phyloP scores from a whole-genome alignment of 805 yeast genomes.

The Jamesozyma gamospora region DNA sequence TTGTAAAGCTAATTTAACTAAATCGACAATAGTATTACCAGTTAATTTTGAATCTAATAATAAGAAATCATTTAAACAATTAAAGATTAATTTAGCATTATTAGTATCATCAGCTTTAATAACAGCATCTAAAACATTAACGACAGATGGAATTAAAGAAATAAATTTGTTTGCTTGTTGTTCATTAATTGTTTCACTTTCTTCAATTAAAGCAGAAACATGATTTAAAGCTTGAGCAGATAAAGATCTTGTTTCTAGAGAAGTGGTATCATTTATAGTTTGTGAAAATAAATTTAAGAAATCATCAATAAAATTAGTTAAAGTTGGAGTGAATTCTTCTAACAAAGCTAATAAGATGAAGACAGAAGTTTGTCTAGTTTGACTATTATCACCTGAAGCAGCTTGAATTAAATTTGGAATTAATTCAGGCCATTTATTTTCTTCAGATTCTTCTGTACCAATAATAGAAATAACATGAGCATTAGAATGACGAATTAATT shows the following conservation, averaged over 20 bases:
- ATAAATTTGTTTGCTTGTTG: conserved; percentile 45
- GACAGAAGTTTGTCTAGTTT: conserved; percentile 71
- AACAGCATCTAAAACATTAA: conserved; percentile 67
- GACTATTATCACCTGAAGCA: conserved; percentile 44
- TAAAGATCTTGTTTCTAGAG: conserved; percentile 69
- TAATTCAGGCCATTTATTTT: conserved; percentile 64
- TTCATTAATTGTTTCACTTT: conserved; percentile 39
- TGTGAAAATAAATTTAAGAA: conserved; percentile 61
- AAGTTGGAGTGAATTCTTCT: conserved; percentile 55
- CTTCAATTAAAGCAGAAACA: conserved; percentile 59
- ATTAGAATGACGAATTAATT: conserved; percentile 72
- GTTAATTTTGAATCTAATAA: conserved; percentile 67
- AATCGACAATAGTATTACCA: conserved; percentile 60
- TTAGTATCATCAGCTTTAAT: conserved; percentile 63
- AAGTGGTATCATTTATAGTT: conserved; percentile 54
- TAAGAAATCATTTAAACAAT: conserved; percentile 71
- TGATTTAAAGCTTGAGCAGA: conserved; percentile 68
- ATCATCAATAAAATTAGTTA: conserved; percentile 50
- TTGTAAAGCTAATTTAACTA: conserved; percentile 66
- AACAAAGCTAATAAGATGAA: conserved; percentile 68
- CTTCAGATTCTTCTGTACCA: conserved; percentile 64
- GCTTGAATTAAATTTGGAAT: conserved; percentile 62
- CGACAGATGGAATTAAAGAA: conserved; percentile 65
- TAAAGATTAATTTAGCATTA: conserved; percentile 65
- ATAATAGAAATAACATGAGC: conserved; percentile 86